Conservation (phyloP, 108 stramenopile genomes). For the Nitzschia sp. region DNA sequence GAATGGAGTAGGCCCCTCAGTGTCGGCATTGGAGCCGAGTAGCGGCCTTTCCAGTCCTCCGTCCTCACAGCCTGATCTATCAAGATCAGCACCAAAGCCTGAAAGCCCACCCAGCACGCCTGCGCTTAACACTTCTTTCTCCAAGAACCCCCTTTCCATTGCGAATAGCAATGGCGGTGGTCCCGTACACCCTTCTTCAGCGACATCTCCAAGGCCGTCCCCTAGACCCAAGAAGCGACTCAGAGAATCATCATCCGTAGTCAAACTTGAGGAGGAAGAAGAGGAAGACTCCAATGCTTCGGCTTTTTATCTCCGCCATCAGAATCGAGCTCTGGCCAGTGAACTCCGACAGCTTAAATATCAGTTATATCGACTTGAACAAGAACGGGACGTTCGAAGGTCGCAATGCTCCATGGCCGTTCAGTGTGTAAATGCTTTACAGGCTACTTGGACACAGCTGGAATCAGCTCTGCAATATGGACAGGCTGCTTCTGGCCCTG, state of each 20-base stretch:
- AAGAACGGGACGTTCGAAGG: conserved; percentile 72
- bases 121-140: not conserved
- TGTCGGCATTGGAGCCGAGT: not conserved
- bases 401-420: conserved; percentile 55
- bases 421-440: conserved; percentile 38
- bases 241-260: conserved; percentile 21
- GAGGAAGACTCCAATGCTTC: conserved; percentile 54
- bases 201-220: conserved; percentile 16
- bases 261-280: conserved; percentile 46
- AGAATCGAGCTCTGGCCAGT: conserved; percentile 73
- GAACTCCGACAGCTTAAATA: conserved; percentile 68
- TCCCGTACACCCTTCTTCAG: conserved; percentile 3
- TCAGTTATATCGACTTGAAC: conserved; percentile 51
- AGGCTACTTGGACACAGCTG: conserved; percentile 50
- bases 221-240: conserved; percentile 42
- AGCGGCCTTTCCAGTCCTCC: not conserved
- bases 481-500: not conserved
- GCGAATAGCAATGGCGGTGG: not conserved
- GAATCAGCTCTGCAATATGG: conserved; percentile 41
- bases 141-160: conserved; percentile 2
- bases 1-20: conserved; percentile 29
- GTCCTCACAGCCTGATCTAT: not conserved
- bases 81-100: not conserved
- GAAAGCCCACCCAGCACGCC: not conserved
- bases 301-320: conserved; percentile 74